phyloP scores from a whole-genome alignment of 768 basidiomycete genomes.

The Rhodotorula taiwanensis region DNA sequence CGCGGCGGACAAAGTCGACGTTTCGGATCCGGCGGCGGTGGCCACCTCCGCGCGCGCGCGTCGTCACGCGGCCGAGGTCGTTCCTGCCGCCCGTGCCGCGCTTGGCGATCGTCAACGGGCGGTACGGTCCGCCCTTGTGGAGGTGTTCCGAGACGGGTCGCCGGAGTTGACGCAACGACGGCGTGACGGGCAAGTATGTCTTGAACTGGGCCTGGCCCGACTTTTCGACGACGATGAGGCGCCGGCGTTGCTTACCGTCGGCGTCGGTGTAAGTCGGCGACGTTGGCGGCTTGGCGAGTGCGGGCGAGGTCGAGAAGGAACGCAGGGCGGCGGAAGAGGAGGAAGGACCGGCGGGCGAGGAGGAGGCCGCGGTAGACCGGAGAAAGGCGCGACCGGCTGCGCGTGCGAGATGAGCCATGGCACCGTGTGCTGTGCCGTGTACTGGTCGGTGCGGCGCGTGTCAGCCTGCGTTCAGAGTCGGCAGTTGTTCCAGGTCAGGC shows the following conservation, averaged over 20 bases:
- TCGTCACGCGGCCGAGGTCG: conserved; percentile 71
- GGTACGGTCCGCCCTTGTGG: conserved; percentile 76
- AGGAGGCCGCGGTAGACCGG: background rate
- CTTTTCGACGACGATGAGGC: conserved; percentile 28
- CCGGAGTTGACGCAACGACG: conserved; percentile 75
- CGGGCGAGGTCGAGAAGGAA: conserved; percentile 1
- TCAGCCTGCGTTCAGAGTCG: too few species aligned
- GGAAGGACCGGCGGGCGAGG: conserved; percentile 7
- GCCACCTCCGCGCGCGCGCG: conserved; percentile 83
- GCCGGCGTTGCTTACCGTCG: conserved; percentile 9
- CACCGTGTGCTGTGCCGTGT: too few species aligned
- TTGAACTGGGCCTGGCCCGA: conserved; percentile 55
- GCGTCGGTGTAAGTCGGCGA: conserved; percentile 1
- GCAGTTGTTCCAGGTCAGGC: too few species aligned
- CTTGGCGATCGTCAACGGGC: conserved; percentile 69
- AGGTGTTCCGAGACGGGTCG: conserved; percentile 76
- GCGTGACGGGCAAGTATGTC: conserved; percentile 81
- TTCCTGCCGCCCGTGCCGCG: conserved; percentile 85
- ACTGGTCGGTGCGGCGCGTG: too few species aligned
- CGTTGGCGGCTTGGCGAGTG: conserved; percentile 1
- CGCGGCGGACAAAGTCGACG: conserved; percentile 75
- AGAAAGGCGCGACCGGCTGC: background rate
- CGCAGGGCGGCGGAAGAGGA: background rate
- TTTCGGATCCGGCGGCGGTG: conserved; percentile 77
- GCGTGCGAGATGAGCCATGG: background rate